Percentiles rank a stretch among this genome's conserved stretches.
Evolutionary conservation across 306 rosid species (phyloP).

Genomic region (Rosa chinensis): DNA sequence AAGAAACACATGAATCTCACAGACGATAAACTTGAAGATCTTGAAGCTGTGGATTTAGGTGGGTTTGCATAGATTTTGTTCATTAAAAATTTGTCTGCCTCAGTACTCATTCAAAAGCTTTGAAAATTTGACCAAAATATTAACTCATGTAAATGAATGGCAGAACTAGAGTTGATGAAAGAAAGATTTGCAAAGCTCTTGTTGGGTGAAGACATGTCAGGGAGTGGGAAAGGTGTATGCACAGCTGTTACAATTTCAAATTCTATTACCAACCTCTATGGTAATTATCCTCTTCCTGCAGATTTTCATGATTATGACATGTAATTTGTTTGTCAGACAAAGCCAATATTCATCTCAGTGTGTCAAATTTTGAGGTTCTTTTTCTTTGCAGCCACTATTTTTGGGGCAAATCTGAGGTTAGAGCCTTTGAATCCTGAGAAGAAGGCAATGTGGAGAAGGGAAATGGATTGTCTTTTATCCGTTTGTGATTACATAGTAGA

Average conservation of each 20-base stretch:
- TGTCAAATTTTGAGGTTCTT: conserved; percentile 4
- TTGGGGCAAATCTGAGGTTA: conserved; percentile 81
- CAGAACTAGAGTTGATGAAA: conserved; percentile 82
- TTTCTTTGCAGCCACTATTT: conserved; percentile 65
- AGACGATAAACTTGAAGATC: conserved; percentile 50
- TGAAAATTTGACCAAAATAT: conserved; percentile 10
- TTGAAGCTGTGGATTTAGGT: conserved; percentile 67
- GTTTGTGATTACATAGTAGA: conserved; percentile 96
- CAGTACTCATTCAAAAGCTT: background rate
- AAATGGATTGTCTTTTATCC: conserved; percentile 83
- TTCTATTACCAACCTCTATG: conserved; percentile 90
- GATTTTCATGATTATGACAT: background rate
- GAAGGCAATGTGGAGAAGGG: conserved; percentile 95
- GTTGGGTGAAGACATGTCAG: conserved; percentile 97
- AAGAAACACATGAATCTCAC: conserved; percentile 36
- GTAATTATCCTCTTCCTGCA: conserved; percentile 32
- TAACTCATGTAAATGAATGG: conserved; percentile 17
- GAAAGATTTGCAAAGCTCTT: conserved; percentile 90
- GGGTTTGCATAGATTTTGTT: conserved; percentile 22
- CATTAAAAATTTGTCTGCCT: background rate
- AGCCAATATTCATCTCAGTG: background rate
- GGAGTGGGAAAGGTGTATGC: conserved; percentile 93
- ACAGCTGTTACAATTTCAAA: conserved; percentile 96
- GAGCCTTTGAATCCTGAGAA: conserved; percentile 83
- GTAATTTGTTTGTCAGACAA: background rate